Percentiles rank a stretch among this genome's conserved stretches.
These are phyloP conservation scores for Fusarium scirpi DNA, from an alignment of 2,329 filamentous ascomycete genomes.

Conservation along the genomic window DNA sequence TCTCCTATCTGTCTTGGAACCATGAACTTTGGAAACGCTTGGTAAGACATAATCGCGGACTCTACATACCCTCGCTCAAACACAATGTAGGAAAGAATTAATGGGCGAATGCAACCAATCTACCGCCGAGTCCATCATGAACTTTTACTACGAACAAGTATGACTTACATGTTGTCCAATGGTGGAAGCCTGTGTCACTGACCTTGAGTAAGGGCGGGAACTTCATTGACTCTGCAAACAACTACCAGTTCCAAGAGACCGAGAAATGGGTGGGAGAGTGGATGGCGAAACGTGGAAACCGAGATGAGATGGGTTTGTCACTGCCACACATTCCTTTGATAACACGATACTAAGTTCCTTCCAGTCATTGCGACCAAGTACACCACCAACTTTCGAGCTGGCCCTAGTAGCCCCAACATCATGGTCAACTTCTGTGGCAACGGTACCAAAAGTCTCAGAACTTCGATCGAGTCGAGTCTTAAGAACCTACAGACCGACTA, in stretches of 20 bases:
- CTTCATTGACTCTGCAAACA: slow-evolving; percentile 79
- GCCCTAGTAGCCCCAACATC: slow-evolving; percentile 56
- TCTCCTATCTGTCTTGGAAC: slow-evolving; percentile 73
- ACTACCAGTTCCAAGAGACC: slow-evolving; percentile 73
- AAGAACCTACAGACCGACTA: slow-evolving; percentile 75
- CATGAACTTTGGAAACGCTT: slow-evolving; percentile 73
- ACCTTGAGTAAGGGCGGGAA: slow-evolving; percentile 63
- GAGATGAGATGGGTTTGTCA: slow-evolving; percentile 71
- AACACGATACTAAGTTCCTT: neutral
- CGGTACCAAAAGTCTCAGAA: slow-evolving; percentile 69
- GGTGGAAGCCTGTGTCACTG: slow-evolving; percentile 1
- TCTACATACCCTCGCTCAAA: neutral
- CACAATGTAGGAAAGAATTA: slow-evolving; percentile 57
- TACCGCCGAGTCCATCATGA: slow-evolving; percentile 71
- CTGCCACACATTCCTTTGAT: neutral
- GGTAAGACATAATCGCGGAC: slow-evolving; percentile 45
- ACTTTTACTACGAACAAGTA: slow-evolving; percentile 72
- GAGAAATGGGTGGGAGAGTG: slow-evolving; percentile 78
- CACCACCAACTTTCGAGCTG: slow-evolving; percentile 67
- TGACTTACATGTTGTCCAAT: neutral
- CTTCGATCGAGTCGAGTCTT: slow-evolving; percentile 67
- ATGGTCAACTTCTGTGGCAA: slow-evolving; percentile 69
- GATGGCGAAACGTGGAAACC: slow-evolving; percentile 72
- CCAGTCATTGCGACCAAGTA: slow-evolving; percentile 77
- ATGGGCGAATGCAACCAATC: slow-evolving; percentile 76